Conservation (phyloP, 192 early-diverging fungal genomes). For the Entomortierella parvispora region DNA sequence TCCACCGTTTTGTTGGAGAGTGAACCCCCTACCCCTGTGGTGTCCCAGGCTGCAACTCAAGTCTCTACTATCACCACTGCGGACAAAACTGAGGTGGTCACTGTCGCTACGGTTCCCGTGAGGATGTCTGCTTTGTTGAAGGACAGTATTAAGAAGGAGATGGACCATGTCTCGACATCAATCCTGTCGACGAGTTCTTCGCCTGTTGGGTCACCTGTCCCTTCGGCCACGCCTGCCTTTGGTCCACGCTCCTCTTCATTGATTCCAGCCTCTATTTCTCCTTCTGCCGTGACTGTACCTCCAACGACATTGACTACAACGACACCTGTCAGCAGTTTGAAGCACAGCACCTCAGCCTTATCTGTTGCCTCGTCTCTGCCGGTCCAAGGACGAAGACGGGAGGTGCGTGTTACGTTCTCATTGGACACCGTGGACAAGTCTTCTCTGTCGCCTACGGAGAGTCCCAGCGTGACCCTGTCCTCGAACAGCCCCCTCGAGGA, state of each 20-base stretch:
- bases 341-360: conserved; percentile 15
- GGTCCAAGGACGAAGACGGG: conserved; percentile 11
- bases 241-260: conserved; percentile 10
- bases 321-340: conserved; percentile 7
- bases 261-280: neutral
- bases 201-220: conserved; percentile 19
- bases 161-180: neutral
- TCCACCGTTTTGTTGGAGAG: conserved; percentile 9
- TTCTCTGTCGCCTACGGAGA: neutral
- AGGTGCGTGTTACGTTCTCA: conserved; percentile 42
- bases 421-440: conserved; percentile 40
- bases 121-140: neutral
- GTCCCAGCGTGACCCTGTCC: neutral
- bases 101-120: neutral
- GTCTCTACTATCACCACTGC: conserved; percentile 1
- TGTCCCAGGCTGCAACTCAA: neutral
- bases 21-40: neutral
- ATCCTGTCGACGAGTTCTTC: conserved; percentile 10
- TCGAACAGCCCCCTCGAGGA: conserved; percentile 21
- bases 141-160: neutral
- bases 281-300: neutral
- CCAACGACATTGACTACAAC: neutral
- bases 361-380: neutral
- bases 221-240: conserved; percentile 22
- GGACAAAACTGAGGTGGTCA: neutral